Evolutionary conservation across 768 basidiomycete species (phyloP).

Genomic region (Porpolomopsis calyptriformis): DNA sequence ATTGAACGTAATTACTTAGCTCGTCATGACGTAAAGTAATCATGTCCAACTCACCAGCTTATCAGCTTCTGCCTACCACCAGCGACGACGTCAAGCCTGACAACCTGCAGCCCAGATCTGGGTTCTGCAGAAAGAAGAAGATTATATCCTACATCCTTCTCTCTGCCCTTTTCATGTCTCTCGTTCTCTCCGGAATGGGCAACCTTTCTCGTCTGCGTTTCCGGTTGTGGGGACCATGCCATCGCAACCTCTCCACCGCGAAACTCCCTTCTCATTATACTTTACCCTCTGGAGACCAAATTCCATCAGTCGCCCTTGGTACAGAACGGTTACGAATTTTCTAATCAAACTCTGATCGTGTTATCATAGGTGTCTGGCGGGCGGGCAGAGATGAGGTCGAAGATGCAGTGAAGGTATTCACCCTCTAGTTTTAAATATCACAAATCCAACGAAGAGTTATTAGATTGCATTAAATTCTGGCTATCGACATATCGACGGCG

Average conservation of each 20-base stretch:
- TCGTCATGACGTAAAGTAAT: no score
- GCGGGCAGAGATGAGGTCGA: conserved; percentile 51
- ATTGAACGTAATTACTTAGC: no score
- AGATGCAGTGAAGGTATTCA: conserved; percentile 46
- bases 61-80: neutral
- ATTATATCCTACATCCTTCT: neutral
- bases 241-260: neutral
- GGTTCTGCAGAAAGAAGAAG: neutral
- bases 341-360: neutral
- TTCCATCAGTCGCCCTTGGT: conserved; percentile 61
- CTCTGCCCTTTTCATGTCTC: neutral
- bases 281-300: conserved; percentile 56
- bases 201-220: neutral
- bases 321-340: conserved; percentile 6
- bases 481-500: conserved; percentile 65
- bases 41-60: neutral
- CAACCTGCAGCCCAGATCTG: neutral
- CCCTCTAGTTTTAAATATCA: neutral
- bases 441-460: no score
- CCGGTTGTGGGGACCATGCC: neutral
- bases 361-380: conserved; percentile 48
- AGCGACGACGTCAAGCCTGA: neutral
- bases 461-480: conserved; percentile 51
- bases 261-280: conserved; percentile 39
- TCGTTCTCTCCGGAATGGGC: neutral